phyloP scores from a whole-genome alignment of 176 grass and related monocot species.

The Ensete glaucum region DNA sequence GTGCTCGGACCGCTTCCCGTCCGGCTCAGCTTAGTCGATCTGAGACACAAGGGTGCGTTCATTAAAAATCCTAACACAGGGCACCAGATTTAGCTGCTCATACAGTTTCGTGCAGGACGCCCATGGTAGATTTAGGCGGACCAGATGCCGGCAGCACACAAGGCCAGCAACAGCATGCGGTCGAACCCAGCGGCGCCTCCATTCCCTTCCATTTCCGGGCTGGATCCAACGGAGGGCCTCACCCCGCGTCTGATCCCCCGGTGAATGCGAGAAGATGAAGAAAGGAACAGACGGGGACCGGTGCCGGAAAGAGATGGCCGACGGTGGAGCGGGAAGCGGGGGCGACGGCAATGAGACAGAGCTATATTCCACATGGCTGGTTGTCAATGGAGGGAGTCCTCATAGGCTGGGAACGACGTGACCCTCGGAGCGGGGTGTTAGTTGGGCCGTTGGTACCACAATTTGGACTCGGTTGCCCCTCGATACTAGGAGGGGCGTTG shows the following conservation, averaged over 20 bases:
- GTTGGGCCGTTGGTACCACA: no score
- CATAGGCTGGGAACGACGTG: no score
- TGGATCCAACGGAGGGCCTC: background rate
- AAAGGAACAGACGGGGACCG: background rate
- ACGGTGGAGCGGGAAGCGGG: background rate
- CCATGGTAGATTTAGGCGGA: constrained; percentile 93
- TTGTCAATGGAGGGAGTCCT: background rate
- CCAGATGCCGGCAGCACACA: constrained; percentile 95
- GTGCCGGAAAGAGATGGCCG: background rate
- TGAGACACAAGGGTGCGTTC: constrained; percentile 21
- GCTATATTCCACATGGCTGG: background rate
- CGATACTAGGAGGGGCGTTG: no score
- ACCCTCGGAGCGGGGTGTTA: no score
- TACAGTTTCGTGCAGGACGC: constrained; percentile 87
- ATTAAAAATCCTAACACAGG: background rate
- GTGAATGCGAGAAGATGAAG: background rate
- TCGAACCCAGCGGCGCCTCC: constrained; percentile 16
- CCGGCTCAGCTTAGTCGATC: constrained; percentile 89
- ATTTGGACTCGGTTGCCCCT: no score
- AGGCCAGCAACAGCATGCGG: constrained; percentile 65
- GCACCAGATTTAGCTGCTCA: constrained; percentile 17
- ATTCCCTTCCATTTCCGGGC: constrained; percentile 37
- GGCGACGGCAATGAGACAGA: background rate
- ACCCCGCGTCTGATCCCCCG: no score
- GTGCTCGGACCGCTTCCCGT: constrained; percentile 73